Evolutionary conservation across 225 moss, liverwort and hornwort genomes (phyloP).

Genomic region (Pleurozium schreberi): DNA sequence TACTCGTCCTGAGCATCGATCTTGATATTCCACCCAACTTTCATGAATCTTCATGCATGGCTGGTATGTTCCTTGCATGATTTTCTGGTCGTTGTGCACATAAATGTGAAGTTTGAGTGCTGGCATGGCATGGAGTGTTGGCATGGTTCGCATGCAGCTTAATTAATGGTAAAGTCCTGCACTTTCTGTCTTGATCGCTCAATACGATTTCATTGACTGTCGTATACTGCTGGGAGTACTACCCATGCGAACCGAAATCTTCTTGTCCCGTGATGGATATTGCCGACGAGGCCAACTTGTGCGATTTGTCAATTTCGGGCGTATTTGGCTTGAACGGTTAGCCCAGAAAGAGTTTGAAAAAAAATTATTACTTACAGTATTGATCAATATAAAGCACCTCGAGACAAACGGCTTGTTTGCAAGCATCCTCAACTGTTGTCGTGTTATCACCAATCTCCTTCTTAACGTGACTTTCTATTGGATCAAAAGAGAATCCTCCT

Average conservation of each 20-base stretch:
- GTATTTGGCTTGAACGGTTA: conserved; percentile 36
- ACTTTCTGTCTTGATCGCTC: neutral
- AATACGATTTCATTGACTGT: neutral
- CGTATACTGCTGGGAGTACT: neutral
- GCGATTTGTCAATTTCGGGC: neutral
- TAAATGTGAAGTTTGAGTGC: neutral
- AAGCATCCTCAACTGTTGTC: conserved; percentile 97
- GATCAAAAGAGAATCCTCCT: conserved; percentile 83
- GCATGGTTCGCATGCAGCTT: neutral
- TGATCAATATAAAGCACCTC: conserved; percentile 91
- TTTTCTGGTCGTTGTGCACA: neutral
- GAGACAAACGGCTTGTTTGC: conserved; percentile 95
- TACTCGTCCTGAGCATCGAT: conserved; percentile 86
- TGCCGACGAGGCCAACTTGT: neutral
- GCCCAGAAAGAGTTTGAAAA: conserved; percentile 95
- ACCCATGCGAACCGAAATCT: neutral
- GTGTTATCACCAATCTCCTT: conserved; percentile 89
- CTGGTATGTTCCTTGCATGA: conserved; percentile 45
- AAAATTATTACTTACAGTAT: conserved; percentile 93
- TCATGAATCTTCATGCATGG: conserved; percentile 87
- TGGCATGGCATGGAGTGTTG: too few species aligned
- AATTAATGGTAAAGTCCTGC: neutral
- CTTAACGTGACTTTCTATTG: conserved; percentile 85
- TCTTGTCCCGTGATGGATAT: neutral
- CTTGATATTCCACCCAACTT: conserved; percentile 83